phyloP scores from a whole-genome alignment of 1,139 yeast genomes.

The Hyphopichia pseudoburtonii region DNA sequence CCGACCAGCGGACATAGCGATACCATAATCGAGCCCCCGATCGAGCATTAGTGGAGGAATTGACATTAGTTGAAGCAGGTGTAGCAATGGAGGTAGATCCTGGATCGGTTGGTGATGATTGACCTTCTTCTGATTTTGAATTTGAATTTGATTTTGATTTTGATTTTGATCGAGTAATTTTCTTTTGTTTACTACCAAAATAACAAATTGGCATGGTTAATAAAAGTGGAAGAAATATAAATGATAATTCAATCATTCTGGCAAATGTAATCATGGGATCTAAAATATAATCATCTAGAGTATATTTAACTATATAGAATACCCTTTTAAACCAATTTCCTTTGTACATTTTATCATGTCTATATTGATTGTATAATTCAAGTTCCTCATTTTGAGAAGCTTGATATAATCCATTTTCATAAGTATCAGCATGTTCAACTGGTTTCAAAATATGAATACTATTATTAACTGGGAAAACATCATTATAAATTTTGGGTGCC shows the following conservation, averaged over 20 bases:
- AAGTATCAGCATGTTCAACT: slow-evolving; percentile 55
- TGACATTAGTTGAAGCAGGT: neutral
- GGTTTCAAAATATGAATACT: slow-evolving; percentile 42
- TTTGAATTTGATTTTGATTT: neutral
- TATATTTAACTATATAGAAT: slow-evolving; percentile 37
- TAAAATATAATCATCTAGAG: slow-evolving; percentile 50
- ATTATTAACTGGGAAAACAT: slow-evolving; percentile 34
- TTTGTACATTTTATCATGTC: slow-evolving; percentile 23
- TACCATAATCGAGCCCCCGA: slow-evolving; percentile 77
- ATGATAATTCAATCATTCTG: slow-evolving; percentile 67
- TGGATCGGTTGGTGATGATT: neutral
- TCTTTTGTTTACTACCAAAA: slow-evolving; percentile 49
- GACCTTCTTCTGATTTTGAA: neutral
- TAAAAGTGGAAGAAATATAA: slow-evolving; percentile 70
- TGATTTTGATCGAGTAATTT: neutral
- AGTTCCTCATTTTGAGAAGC: slow-evolving; percentile 58
- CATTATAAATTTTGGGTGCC: slow-evolving; percentile 21
- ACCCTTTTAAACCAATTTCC: slow-evolving; percentile 27
- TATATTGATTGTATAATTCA: slow-evolving; percentile 22
- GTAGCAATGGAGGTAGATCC: neutral
- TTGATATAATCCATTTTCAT: slow-evolving; percentile 63
- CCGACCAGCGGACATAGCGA: slow-evolving; percentile 58
- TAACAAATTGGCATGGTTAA: slow-evolving; percentile 63
- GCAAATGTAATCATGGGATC: slow-evolving; percentile 71
- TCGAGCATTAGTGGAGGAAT: slow-evolving; percentile 27